Base-by-base conservation (phyloP, 208 protist species). In the Histomonas meleagridis region DNA sequence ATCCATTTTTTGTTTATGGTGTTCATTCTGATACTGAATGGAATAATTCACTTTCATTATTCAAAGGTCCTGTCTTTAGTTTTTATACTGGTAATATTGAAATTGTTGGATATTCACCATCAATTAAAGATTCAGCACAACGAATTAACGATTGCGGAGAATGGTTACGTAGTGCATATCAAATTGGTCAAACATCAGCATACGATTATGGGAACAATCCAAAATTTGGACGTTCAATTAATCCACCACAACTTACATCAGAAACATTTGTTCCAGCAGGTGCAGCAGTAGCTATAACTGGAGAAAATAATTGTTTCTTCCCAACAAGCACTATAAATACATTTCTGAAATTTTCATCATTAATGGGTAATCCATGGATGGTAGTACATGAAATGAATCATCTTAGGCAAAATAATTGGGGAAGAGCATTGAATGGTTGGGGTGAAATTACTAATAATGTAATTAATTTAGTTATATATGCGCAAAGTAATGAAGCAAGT, bases 361-460 rank as follows among this genome's bases (percentile, higher is more conserved):
- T n/a, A 2, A 32, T 2, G 32, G 12, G 46, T 14, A 48, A 26
- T 23, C 46, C 40, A 12, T 81, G 70, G 70, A 43, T 35, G 32
- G 7, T 35, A 53, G 1, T 81, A 14, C 70, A 81, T 28, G 70
- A 81, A 51, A 46, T 46, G 16, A 32, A 81, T 21, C 70, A 81
- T 23, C 70, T 53, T 23, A 14, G 23, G 12, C 70, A 81, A 43
- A 51, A 43, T 32, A 43, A 51, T n/a, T 81, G 70, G 70, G 18
- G 26, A 12, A n/a, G n/a, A n/a, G n/a, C n/a, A n/a, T n/a, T n/a
- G n/a, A n/a, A n/a, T n/a, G n/a, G n/a, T n/a, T 46, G 35, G 2
- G 70, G 70, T 51, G 70, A 81, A 81, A 43, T 81, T 1, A 38
- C 70, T 21, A 81, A 81, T 23, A 81, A 81, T 81, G 70, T 51